Conservation (phyloP, 2,329 filamentous ascomycete genomes). For the Fusarium xyrophilum region DNA sequence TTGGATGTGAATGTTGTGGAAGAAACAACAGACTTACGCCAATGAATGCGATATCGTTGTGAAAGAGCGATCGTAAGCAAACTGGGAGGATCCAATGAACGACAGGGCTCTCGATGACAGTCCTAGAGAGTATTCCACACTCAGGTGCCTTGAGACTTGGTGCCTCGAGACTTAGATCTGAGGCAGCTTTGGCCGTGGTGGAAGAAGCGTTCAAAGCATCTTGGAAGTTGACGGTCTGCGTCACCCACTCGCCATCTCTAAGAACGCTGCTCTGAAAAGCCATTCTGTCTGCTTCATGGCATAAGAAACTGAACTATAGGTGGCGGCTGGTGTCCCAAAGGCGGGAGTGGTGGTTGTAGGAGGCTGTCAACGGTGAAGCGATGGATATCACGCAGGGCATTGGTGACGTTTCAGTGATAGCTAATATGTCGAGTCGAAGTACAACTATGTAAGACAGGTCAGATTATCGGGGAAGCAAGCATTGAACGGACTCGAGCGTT, state of each 20-base stretch:
- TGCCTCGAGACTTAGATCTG: slow-evolving; percentile 46
- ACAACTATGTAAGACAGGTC: not conserved
- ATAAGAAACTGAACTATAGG: slow-evolving; percentile 10
- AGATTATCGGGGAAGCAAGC: not conserved
- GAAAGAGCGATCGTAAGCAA: slow-evolving; percentile 70
- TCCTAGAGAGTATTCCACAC: slow-evolving; percentile 79
- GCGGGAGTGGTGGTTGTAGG: not conserved
- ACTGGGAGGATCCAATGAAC: slow-evolving; percentile 80
- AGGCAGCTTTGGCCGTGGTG: slow-evolving; percentile 42
- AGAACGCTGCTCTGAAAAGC: slow-evolving; percentile 63
- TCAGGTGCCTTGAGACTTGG: slow-evolving; percentile 56
- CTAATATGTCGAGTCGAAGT: not conserved
- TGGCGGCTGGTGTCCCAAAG: not conserved
- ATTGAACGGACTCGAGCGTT: not conserved
- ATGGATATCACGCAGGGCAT: not conserved
- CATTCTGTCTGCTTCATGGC: slow-evolving; percentile 43
- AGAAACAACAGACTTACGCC: slow-evolving; percentile 63
- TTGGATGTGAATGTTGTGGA: not conserved
- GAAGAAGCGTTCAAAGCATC: slow-evolving; percentile 51
- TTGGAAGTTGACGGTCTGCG: slow-evolving; percentile 57
- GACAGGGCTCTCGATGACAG: slow-evolving; percentile 76
- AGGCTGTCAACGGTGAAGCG: not conserved
- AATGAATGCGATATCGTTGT: slow-evolving; percentile 87
- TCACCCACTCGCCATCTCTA: slow-evolving; percentile 63
- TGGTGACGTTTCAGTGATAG: not conserved